A percentile compares a stretch with the other conserved stretches of the same genome.
These are phyloP conservation scores for Spathaspora passalidarum DNA, from an alignment of 805 yeast genomes.

Conservation along the genomic window DNA sequence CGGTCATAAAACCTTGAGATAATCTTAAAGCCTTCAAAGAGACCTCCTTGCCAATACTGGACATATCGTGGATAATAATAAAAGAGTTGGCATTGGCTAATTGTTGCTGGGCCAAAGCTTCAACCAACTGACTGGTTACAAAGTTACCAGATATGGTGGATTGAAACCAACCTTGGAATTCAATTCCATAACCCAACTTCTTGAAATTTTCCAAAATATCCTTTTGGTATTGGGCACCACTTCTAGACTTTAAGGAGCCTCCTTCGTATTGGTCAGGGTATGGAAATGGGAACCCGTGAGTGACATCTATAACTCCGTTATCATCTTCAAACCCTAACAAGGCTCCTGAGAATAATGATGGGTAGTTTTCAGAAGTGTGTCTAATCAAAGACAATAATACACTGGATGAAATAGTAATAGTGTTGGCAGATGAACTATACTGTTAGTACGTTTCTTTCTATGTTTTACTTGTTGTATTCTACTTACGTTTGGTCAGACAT, in stretches of 20 bases:
- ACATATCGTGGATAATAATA: conserved; percentile 64
- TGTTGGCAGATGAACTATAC: conserved; percentile 13
- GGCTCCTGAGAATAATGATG: conserved; percentile 65
- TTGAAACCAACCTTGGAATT: conserved; percentile 80
- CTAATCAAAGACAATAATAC: conserved; percentile 59
- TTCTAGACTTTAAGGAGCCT: conserved; percentile 56
- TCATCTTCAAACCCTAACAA: conserved; percentile 71
- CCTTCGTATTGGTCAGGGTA: conserved; percentile 61
- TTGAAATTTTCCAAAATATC: conserved; percentile 62
- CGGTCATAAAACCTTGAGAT: conserved; percentile 56
- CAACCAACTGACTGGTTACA: conserved; percentile 63
- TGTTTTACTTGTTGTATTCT: not conserved
- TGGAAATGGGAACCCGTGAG: conserved; percentile 72
- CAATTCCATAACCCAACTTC: conserved; percentile 62
- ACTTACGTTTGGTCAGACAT: conserved; percentile 4
- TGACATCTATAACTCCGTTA: conserved; percentile 44
- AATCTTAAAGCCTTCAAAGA: conserved; percentile 69
- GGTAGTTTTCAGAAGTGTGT: conserved; percentile 62
- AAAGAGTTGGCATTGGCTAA: conserved; percentile 53
- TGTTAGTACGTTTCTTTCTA: not conserved
- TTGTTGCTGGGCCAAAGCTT: conserved; percentile 66
- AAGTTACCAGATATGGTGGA: conserved; percentile 67
- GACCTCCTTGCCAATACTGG: conserved; percentile 63
- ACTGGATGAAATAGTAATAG: conserved; percentile 48
- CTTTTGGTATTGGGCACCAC: conserved; percentile 65